Evolutionary conservation across 352 stramenopile genomes (phyloP).

Genomic region (Phytophthora sp.): DNA sequence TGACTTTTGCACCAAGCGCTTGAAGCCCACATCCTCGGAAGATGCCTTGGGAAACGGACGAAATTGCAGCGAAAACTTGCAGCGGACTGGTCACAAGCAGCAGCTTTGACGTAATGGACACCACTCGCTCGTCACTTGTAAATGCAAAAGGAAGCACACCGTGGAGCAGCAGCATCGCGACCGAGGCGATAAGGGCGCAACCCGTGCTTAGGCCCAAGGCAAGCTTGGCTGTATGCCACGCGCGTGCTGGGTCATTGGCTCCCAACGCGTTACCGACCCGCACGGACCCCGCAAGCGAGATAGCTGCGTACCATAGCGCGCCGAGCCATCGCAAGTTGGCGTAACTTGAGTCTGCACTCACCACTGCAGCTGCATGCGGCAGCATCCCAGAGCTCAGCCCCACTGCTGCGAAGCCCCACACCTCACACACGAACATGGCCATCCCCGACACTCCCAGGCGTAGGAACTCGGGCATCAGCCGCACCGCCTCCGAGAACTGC

Average conservation of each 20-base stretch:
- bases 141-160: slow-evolving; percentile 67
- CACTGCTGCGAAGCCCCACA: slow-evolving; percentile 81
- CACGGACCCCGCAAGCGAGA: slow-evolving; percentile 72
- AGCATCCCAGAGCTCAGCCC: slow-evolving; percentile 78
- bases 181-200: slow-evolving; percentile 51
- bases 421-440: slow-evolving; percentile 89
- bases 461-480: slow-evolving; percentile 77
- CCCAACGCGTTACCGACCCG: slow-evolving; percentile 88
- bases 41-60: slow-evolving; percentile 74
- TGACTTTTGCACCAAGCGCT: slow-evolving; percentile 79
- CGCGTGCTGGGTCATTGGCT: slow-evolving; percentile 76
- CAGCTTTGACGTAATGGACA: slow-evolving; percentile 59
- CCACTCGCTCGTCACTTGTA: slow-evolving; percentile 59
- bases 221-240: slow-evolving; percentile 72
- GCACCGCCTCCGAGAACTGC: slow-evolving; percentile 62
- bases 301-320: slow-evolving; percentile 56
- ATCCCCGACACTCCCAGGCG: slow-evolving; percentile 80
- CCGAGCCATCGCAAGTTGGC: slow-evolving; percentile 74
- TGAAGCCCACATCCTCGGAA: slow-evolving; percentile 85
- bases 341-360: slow-evolving; percentile 87
- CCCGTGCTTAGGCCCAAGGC: slow-evolving; percentile 51
- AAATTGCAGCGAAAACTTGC: slow-evolving; percentile 85
- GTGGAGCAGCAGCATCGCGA: slow-evolving; percentile 64
- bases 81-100: slow-evolving; percentile 76
- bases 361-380: slow-evolving; percentile 75